Evolutionary conservation across 2,329 filamentous ascomycete genomes (phyloP), one percentile per base, ranked within the genome.

Genomic region (Ophiostoma piceae): DNA sequence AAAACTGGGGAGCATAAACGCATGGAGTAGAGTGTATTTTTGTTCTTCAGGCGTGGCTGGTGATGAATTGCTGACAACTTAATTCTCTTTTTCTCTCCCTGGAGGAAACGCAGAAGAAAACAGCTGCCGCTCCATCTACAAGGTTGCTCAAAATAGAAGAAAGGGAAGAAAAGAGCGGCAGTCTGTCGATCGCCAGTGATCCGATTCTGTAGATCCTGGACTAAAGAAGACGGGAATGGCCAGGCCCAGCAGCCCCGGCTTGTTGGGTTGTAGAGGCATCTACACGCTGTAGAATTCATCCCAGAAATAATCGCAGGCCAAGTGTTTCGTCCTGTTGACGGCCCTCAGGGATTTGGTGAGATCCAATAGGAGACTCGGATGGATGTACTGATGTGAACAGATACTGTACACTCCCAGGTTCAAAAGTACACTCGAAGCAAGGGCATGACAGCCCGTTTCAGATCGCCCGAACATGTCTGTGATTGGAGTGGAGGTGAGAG

Each of bases 1-100:
- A 57, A 57, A 57, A 26, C 51, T 29, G 51, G 51, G 51, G 51
- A 57, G 51, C 51, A 57, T 57, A 14, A 26, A 57, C 51, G 51
- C 51, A 57, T 8, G 51, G 51, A 57, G 41, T 43, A 43, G 14
- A 43, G 16, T 8, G 43, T 47, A 47, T 47, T 47, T 47, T 47
- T 47, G 43, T 47, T 47, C 43, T n/a, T 22, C 51, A 26, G n/a
- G 16, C n/a, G 11, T 35, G 35, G 35, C 35, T 35, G 35, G 35
- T 35, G 35, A 35, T 35, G 26, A n/a, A n/a, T n/a, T n/a, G n/a
- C n/a, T n/a, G n/a, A n/a, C n/a, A n/a, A n/a, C n/a, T n/a, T n/a
- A n/a, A n/a, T n/a, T n/a, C n/a, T n/a, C n/a, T 35, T 35, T 35
- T 35, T 35, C 1, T 35, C 35, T 35, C 5, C 8, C 8, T 35